phyloP scores from a whole-genome alignment of 192 early-diverging fungal genomes.

The Backusella parvicylindrica region DNA sequence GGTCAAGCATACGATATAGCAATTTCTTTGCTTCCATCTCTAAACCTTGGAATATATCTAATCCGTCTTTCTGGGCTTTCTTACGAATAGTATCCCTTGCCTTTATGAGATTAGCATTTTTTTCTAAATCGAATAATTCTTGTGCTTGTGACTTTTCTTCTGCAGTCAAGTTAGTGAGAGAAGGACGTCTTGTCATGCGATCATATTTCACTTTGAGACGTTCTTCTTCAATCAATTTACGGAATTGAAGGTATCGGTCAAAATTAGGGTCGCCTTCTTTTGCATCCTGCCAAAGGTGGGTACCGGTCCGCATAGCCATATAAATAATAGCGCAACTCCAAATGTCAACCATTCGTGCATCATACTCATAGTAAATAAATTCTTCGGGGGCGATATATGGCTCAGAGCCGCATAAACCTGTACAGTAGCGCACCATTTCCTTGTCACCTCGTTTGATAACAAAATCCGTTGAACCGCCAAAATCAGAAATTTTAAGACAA shows the following conservation, averaged over 20 bases:
- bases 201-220: constrained; percentile 10
- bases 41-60: constrained; percentile 23
- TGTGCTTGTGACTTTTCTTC: not conserved
- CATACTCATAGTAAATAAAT: constrained; percentile 63
- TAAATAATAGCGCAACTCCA: constrained; percentile 36
- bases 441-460: not conserved
- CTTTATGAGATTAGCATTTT: constrained; percentile 11
- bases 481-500: constrained; percentile 82
- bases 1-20: constrained; percentile 30
- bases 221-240: constrained; percentile 24
- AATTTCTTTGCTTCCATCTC: constrained; percentile 27
- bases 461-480: constrained; percentile 78
- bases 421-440: constrained; percentile 34
- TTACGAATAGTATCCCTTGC: constrained; percentile 21
- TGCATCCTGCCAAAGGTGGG: constrained; percentile 28
- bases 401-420: constrained; percentile 70
- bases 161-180: not conserved
- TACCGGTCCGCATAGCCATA: constrained; percentile 34
- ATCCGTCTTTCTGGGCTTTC: constrained; percentile 25
- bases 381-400: constrained; percentile 88
- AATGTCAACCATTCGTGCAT: constrained; percentile 61
- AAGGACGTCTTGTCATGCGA: not conserved
- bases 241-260: constrained; percentile 28
- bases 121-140: not conserved
- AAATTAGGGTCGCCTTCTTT: constrained; percentile 22